Base-by-base conservation (phyloP, 208 protist genomes). In the Angomonas ambiguus region DNA sequence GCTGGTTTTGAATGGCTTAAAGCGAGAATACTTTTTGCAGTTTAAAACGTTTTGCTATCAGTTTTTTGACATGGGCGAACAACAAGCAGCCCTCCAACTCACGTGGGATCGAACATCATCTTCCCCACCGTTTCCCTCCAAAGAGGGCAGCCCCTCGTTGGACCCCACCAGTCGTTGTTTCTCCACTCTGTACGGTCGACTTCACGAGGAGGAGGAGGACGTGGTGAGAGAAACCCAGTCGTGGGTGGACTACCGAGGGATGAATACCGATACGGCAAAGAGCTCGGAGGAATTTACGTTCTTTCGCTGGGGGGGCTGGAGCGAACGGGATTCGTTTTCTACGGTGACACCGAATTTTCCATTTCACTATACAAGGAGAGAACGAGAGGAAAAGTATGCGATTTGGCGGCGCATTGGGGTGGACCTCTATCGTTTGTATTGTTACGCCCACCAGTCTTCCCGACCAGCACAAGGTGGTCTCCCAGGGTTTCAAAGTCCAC, bases 1-100 rank as follows among this genome's bases (percentile, higher is more conserved):
- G 5, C 25, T 74, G 32, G 24, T 76, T 11, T 20, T 1, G 4
- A 8, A 22, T 27, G 79, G 79, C 2, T 45, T 81, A 58, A 59
- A 27, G 28, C 65, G 79, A 1, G 76, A 82, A 20, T 63, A 67
- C 11, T 71, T 38, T 57, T 63, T 85, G 2, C 41, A 74, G 34
- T 82, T 81, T 32, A 60, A 67, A 56, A 79, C 75, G 1, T 74
- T 67, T 59, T 81, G 71, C 69, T 74, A 67, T 58, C 69, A 80
- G 18, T 28, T 57, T 1, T 38, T 56, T 18, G 62, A 67, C 4
- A 22, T 58, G 20, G 42, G 18, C 13, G 2, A 27, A 22, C n/a
- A 2, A 2, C 30, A 62, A n/a, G 24, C 56, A 1, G 20, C n/a
- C 20, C 56, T 10, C 4, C 56, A 35, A n/a, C 10, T 53, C 8